phyloP scores from a whole-genome alignment of 768 basidiomycete genomes.

The Rhodotorula kratochvilovae region DNA sequence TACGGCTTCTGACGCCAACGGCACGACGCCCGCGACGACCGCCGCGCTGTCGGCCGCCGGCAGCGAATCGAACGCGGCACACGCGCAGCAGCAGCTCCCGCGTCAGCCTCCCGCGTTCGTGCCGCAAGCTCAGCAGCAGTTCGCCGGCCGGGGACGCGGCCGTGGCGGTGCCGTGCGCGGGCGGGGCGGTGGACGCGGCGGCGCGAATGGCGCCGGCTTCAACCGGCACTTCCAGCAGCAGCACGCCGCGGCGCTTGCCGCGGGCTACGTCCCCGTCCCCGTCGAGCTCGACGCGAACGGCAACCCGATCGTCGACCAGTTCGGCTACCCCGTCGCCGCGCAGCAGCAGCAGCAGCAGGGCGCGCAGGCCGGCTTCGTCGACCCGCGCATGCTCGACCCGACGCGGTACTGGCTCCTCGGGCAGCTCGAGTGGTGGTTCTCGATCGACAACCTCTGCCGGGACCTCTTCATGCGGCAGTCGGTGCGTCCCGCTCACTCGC shows the following conservation, averaged over 20 bases:
- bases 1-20: background rate
- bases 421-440: slow-evolving; percentile 88
- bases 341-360: slow-evolving; percentile 5
- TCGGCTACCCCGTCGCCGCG: slow-evolving; percentile 21
- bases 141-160: background rate
- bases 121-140: slow-evolving; percentile 11
- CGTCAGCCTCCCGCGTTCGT: background rate
- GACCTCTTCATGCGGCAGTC: slow-evolving; percentile 75
- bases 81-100: background rate
- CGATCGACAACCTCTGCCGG: slow-evolving; percentile 79
- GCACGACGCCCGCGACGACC: slow-evolving; percentile 19
- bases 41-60: slow-evolving; percentile 20
- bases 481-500: slow-evolving; percentile 42
- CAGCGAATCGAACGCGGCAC: background rate
- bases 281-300: slow-evolving; percentile 16
- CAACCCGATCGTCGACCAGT: slow-evolving; percentile 20
- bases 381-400: slow-evolving; percentile 54
- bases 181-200: slow-evolving; percentile 13
- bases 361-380: slow-evolving; percentile 7
- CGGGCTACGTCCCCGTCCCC: slow-evolving; percentile 20
- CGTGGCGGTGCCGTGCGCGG: background rate
- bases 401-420: slow-evolving; percentile 63
- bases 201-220: background rate
- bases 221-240: slow-evolving; percentile 8
- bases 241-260: slow-evolving; percentile 1